Percentiles rank a stretch among this genome's conserved stretches.
Conservation (phyloP, 2,329 filamentous ascomycete species). For the Aspergillus sp. region DNA sequence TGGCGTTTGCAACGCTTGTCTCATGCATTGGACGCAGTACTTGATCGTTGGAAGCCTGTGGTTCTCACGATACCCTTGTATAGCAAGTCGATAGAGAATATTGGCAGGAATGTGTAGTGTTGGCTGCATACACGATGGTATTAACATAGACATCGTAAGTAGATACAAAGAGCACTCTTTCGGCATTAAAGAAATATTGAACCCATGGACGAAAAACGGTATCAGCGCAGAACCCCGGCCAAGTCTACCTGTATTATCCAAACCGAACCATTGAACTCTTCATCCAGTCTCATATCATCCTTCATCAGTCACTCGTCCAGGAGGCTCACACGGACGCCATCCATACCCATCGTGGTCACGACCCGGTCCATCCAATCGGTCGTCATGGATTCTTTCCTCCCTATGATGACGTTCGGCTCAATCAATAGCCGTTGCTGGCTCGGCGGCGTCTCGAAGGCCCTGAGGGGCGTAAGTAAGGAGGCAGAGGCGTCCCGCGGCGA, state of each 20-base stretch:
- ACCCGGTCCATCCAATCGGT: constrained; percentile 19
- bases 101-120: neutral
- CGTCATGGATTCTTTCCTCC: constrained; percentile 9
- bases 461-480: constrained; percentile 2
- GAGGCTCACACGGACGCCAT: constrained; percentile 13
- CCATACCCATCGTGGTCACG: constrained; percentile 15
- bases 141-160: no score
- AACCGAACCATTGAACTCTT: no score
- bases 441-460: constrained; percentile 10
- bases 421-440: constrained; percentile 7
- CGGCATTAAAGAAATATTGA: no score
- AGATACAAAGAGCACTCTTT: no score
- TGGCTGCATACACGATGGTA: no score
- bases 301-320: no score
- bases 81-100: constrained; percentile 7
- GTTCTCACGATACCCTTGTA: constrained; percentile 12
- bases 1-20: constrained; percentile 1
- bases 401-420: constrained; percentile 10
- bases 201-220: no score
- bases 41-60: constrained; percentile 4
- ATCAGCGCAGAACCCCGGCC: no score
- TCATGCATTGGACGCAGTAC: constrained; percentile 3
- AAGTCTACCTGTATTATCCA: no score
- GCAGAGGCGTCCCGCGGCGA: neutral
- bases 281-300: no score